Evolutionary conservation across 805 yeast species (phyloP), one percentile per base, ranked within the genome.

Genomic region (Blastobotrys muscicola): DNA sequence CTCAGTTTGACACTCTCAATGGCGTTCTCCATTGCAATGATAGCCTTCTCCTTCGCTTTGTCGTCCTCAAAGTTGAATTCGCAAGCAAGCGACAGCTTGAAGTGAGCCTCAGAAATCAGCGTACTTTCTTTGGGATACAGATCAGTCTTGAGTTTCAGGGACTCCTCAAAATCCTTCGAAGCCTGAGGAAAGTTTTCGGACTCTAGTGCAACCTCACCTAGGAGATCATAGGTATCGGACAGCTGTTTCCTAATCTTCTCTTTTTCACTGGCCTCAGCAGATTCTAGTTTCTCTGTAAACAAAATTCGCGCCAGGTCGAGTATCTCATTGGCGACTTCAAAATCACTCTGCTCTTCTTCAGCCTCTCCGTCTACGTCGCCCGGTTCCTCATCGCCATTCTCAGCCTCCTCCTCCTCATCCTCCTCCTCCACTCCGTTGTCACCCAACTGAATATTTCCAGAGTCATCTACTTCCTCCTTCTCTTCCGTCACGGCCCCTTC

Each of bases 191-290:
- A 87, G 61, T 85, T 85, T 54, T 90, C 97, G 1, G 92, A 76
- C 57, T 90, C 98, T 36, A 89, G 68, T 0, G 95, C 81, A 8
- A 89, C 82, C 58, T 90, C 97, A 29, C 97, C 97, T 12, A 87
- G 68, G 8, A 89, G 62, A 55, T 83, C 89, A 58, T 79, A 82
- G 1, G 80, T 74, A 45, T 85, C 89, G 0, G 89, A 78, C 15
- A 87, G 65, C 50, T 77, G 82, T 52, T 70, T 67, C 45, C 70
- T 64, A 20, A 70, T 49, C 4, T 35, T 8, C 15, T 32, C 42
- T 5, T 39, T 29, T 4, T 15, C 38, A 6, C 29, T 7, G 2
- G 14, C 12, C 7, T 44, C 41, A 53, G 45, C 56, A 29, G 50
- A 58, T 50, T 64, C 64, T 3, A 75, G 53, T 42, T 68, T 57